Evolutionary conservation across 805 yeast genomes (phyloP).

Genomic region (Kluyveromyces aestuarii): DNA sequence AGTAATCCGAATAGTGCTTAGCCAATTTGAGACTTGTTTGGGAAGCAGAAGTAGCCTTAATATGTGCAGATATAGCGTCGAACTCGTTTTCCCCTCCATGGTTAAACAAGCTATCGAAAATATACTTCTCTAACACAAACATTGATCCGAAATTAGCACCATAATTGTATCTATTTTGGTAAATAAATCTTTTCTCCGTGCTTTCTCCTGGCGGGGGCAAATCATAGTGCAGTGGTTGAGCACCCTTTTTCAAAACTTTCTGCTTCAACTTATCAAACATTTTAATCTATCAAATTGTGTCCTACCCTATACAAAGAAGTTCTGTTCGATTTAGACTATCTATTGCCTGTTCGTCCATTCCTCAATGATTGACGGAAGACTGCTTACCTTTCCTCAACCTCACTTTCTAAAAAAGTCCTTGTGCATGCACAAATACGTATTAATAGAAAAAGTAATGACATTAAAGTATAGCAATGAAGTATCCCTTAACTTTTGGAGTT

Average conservation of each 20-base stretch:
- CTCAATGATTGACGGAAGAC: too few relatives aligned
- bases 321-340: background rate
- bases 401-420: too few relatives aligned
- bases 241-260: slow-evolving; percentile 10
- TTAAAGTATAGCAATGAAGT: background rate
- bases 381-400: too few relatives aligned
- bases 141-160: slow-evolving; percentile 84
- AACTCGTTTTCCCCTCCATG: slow-evolving; percentile 58
- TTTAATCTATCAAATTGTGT: background rate
- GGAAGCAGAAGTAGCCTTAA: slow-evolving; percentile 42
- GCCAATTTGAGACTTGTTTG: slow-evolving; percentile 47
- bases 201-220: slow-evolving; percentile 25
- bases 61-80: slow-evolving; percentile 52
- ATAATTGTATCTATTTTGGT: slow-evolving; percentile 51
- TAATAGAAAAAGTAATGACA: background rate
- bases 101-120: slow-evolving; percentile 52
- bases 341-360: too few relatives aligned
- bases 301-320: background rate
- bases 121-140: slow-evolving; percentile 76
- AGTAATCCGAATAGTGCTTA: slow-evolving; percentile 56
- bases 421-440: too few relatives aligned
- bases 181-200: slow-evolving; percentile 36
- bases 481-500: too few relatives aligned
- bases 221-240: slow-evolving; percentile 27
- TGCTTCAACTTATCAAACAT: slow-evolving; percentile 19